phyloP scores from a whole-genome alignment of 2,329 filamentous ascomycete genomes.

The Aspergillus carbonarius region DNA sequence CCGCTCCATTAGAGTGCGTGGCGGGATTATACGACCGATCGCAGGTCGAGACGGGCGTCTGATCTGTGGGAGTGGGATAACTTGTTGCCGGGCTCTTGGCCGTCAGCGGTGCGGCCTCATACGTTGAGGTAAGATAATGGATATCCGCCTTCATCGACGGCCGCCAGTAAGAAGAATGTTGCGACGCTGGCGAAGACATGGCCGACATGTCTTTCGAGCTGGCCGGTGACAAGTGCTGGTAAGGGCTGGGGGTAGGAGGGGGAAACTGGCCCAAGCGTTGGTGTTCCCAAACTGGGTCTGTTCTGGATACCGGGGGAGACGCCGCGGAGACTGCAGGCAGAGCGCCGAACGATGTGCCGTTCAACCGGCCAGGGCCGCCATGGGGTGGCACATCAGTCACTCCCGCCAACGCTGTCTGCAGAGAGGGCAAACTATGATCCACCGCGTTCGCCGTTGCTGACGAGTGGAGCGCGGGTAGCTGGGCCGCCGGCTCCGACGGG shows the following conservation, averaged over 20 bases:
- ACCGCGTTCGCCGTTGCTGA: constrained; percentile 35
- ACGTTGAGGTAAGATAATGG: constrained; percentile 28
- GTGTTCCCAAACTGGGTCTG: constrained; percentile 31
- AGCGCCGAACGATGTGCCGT: constrained; percentile 24
- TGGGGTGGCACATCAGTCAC: constrained; percentile 25
- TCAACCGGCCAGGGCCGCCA: constrained; percentile 26
- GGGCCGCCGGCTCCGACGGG: constrained; percentile 28
- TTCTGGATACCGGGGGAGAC: constrained; percentile 26
- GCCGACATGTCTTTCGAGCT: constrained; percentile 38
- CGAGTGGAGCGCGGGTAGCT: constrained; percentile 42
- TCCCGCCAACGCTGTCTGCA: constrained; percentile 39
- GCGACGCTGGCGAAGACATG: constrained; percentile 37
- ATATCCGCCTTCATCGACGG: constrained; percentile 28
- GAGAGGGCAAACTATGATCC: constrained; percentile 42
- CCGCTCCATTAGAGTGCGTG: constrained; percentile 25
- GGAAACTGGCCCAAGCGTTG: constrained; percentile 31
- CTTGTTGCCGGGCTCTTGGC: constrained; percentile 36
- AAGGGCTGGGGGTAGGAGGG: constrained; percentile 35
- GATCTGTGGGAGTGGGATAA: constrained; percentile 44
- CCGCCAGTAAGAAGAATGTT: constrained; percentile 30
- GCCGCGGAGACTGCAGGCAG: constrained; percentile 25
- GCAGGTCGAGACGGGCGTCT: constrained; percentile 20
- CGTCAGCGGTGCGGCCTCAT: constrained; percentile 30
- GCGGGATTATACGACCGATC: constrained; percentile 26
- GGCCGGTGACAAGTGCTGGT: constrained; percentile 40